phyloP scores from a whole-genome alignment of 441 rosid species.

The Jatropha podagrica region DNA sequence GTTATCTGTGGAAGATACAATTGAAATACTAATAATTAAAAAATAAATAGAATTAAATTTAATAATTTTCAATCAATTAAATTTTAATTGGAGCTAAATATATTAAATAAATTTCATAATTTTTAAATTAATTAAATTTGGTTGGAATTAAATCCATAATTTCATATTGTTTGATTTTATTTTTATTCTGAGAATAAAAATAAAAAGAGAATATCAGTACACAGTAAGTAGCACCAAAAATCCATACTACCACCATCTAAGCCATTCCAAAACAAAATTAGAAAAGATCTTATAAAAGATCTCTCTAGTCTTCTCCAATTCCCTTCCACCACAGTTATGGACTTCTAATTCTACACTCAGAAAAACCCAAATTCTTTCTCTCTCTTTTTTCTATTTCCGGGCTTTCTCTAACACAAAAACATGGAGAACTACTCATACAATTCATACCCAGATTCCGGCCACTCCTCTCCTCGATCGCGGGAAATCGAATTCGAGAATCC shows the following conservation, averaged over 20 bases:
- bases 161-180: too few relatives aligned
- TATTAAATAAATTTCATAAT: too few relatives aligned
- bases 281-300: slow-evolving; percentile 3
- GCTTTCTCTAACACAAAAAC: background rate
- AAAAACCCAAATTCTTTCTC: background rate
- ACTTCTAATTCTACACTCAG: background rate
- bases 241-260: background rate
- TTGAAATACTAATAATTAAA: too few relatives aligned
- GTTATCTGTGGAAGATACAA: too few relatives aligned
- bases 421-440: slow-evolving; percentile 71
- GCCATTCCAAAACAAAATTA: background rate
- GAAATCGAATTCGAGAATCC: slow-evolving; percentile 86
- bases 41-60: too few relatives aligned
- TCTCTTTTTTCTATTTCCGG: background rate
- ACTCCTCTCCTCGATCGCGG: slow-evolving; percentile 85
- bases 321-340: slow-evolving; percentile 8
- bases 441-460: slow-evolving; percentile 80
- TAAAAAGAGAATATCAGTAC: background rate
- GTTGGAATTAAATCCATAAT: too few relatives aligned
- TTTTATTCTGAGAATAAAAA: too few relatives aligned
- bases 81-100: too few relatives aligned
- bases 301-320: background rate
- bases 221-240: background rate
- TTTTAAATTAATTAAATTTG: too few relatives aligned
- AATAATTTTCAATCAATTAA: too few relatives aligned